phyloP scores from a whole-genome alignment of 495 filamentous ascomycete genomes.

The Cairneyella variabilis region DNA sequence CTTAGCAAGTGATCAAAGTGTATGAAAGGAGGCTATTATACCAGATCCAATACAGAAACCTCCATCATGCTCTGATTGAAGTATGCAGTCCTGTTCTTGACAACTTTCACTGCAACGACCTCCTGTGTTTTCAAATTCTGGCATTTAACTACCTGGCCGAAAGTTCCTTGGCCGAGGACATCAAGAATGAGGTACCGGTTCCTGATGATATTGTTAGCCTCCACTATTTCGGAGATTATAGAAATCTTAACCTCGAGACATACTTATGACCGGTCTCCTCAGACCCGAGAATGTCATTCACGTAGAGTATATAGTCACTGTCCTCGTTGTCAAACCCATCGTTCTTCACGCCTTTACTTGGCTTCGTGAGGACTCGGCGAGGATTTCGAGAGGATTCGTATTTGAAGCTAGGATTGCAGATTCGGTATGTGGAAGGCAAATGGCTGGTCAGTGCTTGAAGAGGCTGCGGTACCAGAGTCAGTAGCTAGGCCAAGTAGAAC shows the following conservation, averaged over 20 bases:
- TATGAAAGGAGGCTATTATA: constrained; percentile 38
- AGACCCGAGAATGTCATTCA: constrained; percentile 97
- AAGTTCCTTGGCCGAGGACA: constrained; percentile 96
- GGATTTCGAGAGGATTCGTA: constrained; percentile 99
- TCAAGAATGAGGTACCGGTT: constrained; percentile 98
- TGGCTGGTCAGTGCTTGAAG: constrained; percentile 94
- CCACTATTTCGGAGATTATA: constrained; percentile 20
- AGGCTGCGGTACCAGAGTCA: constrained; percentile 51
- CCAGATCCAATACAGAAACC: constrained; percentile 94
- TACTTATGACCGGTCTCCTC: constrained; percentile 98
- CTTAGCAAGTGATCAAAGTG: not conserved
- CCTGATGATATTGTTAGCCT: constrained; percentile 40
- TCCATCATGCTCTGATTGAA: constrained; percentile 99
- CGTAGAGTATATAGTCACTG: constrained; percentile 98
- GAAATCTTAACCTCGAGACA: constrained; percentile 31
- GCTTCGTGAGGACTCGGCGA: constrained; percentile 94
- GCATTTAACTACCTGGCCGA: constrained; percentile 99
- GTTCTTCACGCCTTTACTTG: constrained; percentile 98
- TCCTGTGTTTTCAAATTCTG: constrained; percentile 98
- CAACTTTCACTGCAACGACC: constrained; percentile 97
- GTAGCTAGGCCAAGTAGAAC: not conserved
- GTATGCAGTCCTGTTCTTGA: constrained; percentile 98
- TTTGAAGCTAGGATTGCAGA: constrained; percentile 97
- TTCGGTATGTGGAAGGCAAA: constrained; percentile 91
- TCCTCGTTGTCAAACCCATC: constrained; percentile 99